Evolutionary conservation across 805 yeast species (phyloP), one percentile per base, ranked within the genome.

Genomic region (Lipomyces spencermartinsiae): DNA sequence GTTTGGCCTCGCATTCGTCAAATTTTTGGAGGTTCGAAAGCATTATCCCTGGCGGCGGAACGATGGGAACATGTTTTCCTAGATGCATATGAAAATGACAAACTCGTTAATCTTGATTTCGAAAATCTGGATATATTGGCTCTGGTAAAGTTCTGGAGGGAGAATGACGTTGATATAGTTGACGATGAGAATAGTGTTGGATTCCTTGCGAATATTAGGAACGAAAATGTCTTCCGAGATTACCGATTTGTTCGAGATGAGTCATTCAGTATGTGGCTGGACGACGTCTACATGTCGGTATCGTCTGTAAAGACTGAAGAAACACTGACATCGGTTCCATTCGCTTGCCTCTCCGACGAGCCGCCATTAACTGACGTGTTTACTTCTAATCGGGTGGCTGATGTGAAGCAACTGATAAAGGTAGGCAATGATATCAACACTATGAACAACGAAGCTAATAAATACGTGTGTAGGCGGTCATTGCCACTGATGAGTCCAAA

Each of bases 1-100:
- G 87, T 85, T 67, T 93, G 97, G 97, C 86, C 89, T 1, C 81
- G 85, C 22, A 82, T 90, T 8, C 83, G 91, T 56, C 84, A 86
- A 74, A 81, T 73, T 82, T 84, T 68, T 83, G 85, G 89, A 51
- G 95, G 95, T 0, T 77, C 79, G 16, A 82, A 83, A 61, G 90
- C 88, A 0, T 80, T 90, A 56, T 84, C 83, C 56, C 83, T 84
- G 46, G 83, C 86, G 0, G 79, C 82, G 59, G 81, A 82, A 58
- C 82, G 83, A 12, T 93, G 95, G 89, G 94, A 91, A 73, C 82
- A 81, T 25, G 82, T 91, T 25, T 83, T 93, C 31, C 73, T 88
- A 46, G 78, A 80, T 53, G 89, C 88, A 0, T 87, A 91, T 29
- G 84, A 84, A 56, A 84, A 83, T 12, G 92, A 87, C 0, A 74